Evolutionary conservation across 768 basidiomycete species (phyloP).

Genomic region (Pleurotus tuoliensis): DNA sequence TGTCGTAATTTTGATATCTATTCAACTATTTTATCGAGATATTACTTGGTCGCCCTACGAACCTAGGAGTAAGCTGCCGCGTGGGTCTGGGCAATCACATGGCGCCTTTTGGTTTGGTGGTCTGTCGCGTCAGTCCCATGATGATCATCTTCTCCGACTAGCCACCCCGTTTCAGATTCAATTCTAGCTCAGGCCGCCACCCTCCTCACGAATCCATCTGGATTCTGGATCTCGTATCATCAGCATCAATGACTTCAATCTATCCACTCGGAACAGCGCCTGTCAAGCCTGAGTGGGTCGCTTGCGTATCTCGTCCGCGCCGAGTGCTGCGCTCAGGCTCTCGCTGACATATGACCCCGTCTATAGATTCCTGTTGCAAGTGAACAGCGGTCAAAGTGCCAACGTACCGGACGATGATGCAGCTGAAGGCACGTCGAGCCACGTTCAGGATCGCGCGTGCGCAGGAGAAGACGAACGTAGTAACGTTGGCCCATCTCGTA

Average conservation of each 20-base stretch:
- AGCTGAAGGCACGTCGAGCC: conserved; percentile 57
- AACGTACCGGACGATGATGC: conserved; percentile 47
- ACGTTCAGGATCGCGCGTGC: conserved; percentile 20
- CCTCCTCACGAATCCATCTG: not conserved
- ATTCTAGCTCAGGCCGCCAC: too few species aligned
- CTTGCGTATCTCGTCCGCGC: not conserved
- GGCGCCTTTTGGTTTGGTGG: too few species aligned
- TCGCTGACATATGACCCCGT: not conserved
- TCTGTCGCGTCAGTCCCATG: too few species aligned
- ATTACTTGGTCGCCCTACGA: too few species aligned
- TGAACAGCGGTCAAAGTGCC: conserved; percentile 20
- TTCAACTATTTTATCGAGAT: too few species aligned
- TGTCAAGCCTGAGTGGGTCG: conserved; percentile 46
- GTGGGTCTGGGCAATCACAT: too few species aligned
- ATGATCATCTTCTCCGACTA: too few species aligned
- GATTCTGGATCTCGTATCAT: not conserved
- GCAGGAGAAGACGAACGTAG: conserved; percentile 17
- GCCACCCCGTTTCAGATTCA: too few species aligned
- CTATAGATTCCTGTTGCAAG: conserved; percentile 36
- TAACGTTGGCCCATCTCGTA: conserved; percentile 23
- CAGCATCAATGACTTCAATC: conserved; percentile 5
- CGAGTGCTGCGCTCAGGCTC: too few species aligned
- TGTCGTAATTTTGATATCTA: not conserved
- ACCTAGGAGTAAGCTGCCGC: too few species aligned
- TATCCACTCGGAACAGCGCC: conserved; percentile 46